Percentiles rank a stretch among this genome's conserved stretches.
Evolutionary conservation across 1,284 basidiomycete species (phyloP).

Genomic region (Cryptococcus sp.): DNA sequence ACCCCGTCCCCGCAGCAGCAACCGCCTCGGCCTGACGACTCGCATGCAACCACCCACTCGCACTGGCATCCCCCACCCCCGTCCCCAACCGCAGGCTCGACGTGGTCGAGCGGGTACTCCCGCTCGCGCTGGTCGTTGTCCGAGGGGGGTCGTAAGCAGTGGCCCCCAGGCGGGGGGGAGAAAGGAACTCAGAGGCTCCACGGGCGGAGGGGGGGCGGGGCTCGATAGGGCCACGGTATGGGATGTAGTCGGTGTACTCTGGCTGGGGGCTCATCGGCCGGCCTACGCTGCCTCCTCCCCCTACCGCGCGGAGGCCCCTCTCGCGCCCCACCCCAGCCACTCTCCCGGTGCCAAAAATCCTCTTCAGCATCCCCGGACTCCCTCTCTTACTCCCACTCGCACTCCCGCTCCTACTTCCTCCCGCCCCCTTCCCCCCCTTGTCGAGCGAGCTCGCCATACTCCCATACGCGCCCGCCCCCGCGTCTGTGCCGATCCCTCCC

Average conservation of each 20-base stretch:
- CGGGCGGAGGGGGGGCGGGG: constrained; percentile 2
- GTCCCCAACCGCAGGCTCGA: constrained; percentile 12
- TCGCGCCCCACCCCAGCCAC: not conserved
- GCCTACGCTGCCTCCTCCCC: too few relatives aligned
- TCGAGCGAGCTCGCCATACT: not conserved
- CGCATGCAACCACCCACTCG: constrained; percentile 6
- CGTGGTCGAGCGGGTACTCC: not conserved
- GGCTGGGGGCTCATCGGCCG: constrained; percentile 21
- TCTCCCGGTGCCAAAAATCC: not conserved
- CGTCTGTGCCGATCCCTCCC: too few relatives aligned
- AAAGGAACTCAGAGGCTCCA: too few relatives aligned
- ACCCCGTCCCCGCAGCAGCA: not conserved
- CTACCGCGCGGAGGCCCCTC: too few relatives aligned
- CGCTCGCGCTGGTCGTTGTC: too few relatives aligned
- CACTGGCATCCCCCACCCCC: constrained; percentile 4
- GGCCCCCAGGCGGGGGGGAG: too few relatives aligned
- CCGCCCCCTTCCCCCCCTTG: constrained; percentile 3
- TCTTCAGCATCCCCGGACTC: not conserved
- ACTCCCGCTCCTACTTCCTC: not conserved
- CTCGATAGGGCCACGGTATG: constrained; percentile 36
- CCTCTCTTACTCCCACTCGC: not conserved
- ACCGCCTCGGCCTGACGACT: too few relatives aligned
- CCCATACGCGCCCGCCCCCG: too few relatives aligned
- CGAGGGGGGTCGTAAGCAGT: too few relatives aligned
- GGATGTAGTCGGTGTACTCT: constrained; percentile 38